Evolutionary conservation across 2,329 filamentous ascomycete species (phyloP).

Genomic region (Xylariales sp.): DNA sequence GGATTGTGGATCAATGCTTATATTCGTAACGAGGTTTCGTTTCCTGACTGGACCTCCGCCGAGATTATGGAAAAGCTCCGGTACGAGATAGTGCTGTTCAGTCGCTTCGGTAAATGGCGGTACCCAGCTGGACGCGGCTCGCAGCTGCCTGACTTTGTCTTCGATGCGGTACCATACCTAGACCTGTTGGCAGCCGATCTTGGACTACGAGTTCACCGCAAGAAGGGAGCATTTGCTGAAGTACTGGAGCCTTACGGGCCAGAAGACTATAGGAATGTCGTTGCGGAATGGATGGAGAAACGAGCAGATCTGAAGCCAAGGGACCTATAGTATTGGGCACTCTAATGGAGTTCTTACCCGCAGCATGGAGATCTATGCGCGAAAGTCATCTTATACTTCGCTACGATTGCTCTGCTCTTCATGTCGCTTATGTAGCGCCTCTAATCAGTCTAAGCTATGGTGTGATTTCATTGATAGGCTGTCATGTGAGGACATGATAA

Average conservation of each 20-base stretch:
- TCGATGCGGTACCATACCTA: constrained; percentile 70
- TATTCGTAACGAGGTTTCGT: constrained; percentile 40
- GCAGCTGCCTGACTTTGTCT: constrained; percentile 65
- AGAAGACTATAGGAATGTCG: constrained; percentile 50
- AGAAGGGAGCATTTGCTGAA: constrained; percentile 48
- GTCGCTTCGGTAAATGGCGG: constrained; percentile 65
- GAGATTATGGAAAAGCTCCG: constrained; percentile 37
- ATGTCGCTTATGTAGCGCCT: no score
- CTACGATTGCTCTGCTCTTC: no score
- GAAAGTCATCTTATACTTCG: no score
- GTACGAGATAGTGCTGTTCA: constrained; percentile 58
- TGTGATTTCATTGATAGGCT: no score
- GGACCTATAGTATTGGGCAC: no score
- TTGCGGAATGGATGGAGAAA: constrained; percentile 44
- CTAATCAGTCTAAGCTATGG: no score
- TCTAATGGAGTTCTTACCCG: no score
- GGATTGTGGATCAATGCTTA: constrained; percentile 55
- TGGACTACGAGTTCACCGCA: constrained; percentile 52
- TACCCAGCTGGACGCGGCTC: constrained; percentile 63
- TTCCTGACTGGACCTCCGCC: constrained; percentile 6
- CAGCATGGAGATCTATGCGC: neutral
- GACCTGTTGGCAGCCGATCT: constrained; percentile 65
- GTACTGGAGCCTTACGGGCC: constrained; percentile 53
- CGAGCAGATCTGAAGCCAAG: constrained; percentile 11
- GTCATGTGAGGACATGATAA: no score